Evolutionary conservation across 129 eudicot genomes (phyloP), one percentile per base, ranked within the genome.

Genomic region (Chrysanthemum makinoi): DNA sequence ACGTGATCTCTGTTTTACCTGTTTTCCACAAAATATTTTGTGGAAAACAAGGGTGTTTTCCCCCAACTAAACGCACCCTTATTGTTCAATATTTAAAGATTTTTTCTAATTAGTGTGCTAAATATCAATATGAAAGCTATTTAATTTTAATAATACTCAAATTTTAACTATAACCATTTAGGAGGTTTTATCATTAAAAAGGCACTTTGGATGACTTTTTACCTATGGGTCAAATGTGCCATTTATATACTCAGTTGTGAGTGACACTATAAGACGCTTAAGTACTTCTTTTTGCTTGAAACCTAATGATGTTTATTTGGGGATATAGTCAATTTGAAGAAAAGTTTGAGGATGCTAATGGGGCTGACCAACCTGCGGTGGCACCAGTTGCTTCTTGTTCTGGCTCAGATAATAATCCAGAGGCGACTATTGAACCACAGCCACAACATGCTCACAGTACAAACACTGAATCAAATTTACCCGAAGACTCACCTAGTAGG

Each of bases 281-380:
- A 10, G 20, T 28, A 53, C 12, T 19, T 49, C 64, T 39, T 46
- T 64, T 10, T 16, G 1, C 15, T 24, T 11, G 15, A 69, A 77
- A 49, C 51, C 65, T 72, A 57, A 56, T 30, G 22, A 13, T 3
- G 14, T 5, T 77, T 24, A 1, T 26, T 50, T 55, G 66, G 18
- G 46, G 51, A 51, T 2, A 0, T 74, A 94, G 99, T 84, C 99
- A 94, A 90, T 94, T 90, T 74, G 99, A 94, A 83, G 98, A 93
- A 79, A 89, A 89, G 84, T 89, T 93, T 82, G 98, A 93, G 74
- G 98, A 89, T 80, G 65, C 82, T 77, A 82, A 79, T 77, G 87
- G 88, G 28, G 83, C 28, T 66, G 88, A 86, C 71, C 86, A 88
- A 65, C 70, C 91, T 17, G 52, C 46, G 76, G 66, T 72, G 72